Evolutionary conservation across 768 basidiomycete genomes (phyloP), one percentile per base, ranked within the genome.

Genomic region (Mycena vulgaris): DNA sequence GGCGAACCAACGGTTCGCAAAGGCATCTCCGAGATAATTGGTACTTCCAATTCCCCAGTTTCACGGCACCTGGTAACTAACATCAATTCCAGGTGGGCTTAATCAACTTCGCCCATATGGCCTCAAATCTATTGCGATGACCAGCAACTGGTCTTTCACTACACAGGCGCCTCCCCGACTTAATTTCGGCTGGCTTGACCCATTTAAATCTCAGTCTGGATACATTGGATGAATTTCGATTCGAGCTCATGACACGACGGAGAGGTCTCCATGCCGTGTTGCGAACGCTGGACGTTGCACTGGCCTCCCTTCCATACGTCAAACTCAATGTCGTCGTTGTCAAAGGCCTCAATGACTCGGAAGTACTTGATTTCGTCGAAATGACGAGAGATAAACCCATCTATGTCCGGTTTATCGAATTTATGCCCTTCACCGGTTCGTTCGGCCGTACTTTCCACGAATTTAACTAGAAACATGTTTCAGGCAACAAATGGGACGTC

Each of bases 351-450:
- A 97, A 97, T 74, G 93, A 95, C 75, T 79, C 83, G n/a, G 95
- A 97, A 79, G 83, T 95, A 16, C 77, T 90, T 3, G 91, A 93
- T 66, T 96, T 97, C 76, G 89, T 95, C 45, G 89, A 92, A 74
- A 82, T 96, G 80, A 94, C 93, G 6, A 89, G 87, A 73, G 81
- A 92, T 51, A 84, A 84, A 51, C 79, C 82, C 2, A 80, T 95
- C 28, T 93, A 89, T 42, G 89, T 96, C 45, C 89, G 96, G 40
- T 95, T 97, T 79, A 97, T 96, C 66, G 95, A 96, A 79, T 97
- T 94, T 77, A 97, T 97, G 96, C 95, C 95, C 14, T 97, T 97
- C 78, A 92, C 90, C 73, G 95, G 93, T 93, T 71, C 71, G 80
- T 75, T 25, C 57, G 42, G 9, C 27, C 21, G 4, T 66, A 47